Conservation (phyloP, 164 flowering plant species). For the grape (Vitis vinifera) region ASM3070453v1 NC_081816.1:24403501-24404000, state of each 20-base stretch:
- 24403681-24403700: constrained; percentile 51
- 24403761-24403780: not conserved
- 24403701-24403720: not conserved
- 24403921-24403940: too few relatives aligned
- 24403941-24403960: too few relatives aligned
- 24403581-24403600: not conserved
- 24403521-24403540: constrained; percentile 3
- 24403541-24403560: not conserved
- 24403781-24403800: not conserved
- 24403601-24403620: not conserved
- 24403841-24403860: not conserved
- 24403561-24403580: constrained; percentile 6
- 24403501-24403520: constrained; percentile 35
- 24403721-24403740: not conserved
- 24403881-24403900: too few relatives aligned
- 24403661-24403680: constrained; percentile 46
- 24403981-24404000: constrained; percentile 49
- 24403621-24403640: not conserved
- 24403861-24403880: too few relatives aligned
- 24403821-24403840: too few relatives aligned
- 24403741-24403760: not conserved
- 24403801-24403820: too few relatives aligned
- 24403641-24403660: constrained; percentile 5
- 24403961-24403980: not conserved
- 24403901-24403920: too few relatives aligned